Evolutionary conservation across 768 basidiomycete genomes (phyloP).

Genomic region (Pulveroboletus sp.): DNA sequence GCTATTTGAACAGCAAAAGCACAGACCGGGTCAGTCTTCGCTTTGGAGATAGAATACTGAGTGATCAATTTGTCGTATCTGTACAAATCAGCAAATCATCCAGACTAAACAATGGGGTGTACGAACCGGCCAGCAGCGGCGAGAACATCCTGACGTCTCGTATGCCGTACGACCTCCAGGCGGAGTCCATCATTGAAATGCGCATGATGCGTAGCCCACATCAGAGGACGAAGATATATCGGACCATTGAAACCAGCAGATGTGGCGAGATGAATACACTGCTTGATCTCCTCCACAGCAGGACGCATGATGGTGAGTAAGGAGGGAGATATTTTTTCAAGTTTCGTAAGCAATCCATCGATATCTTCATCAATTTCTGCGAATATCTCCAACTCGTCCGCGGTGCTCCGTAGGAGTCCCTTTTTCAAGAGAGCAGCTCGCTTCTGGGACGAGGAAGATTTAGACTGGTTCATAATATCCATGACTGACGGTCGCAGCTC

Average conservation of each 20-base stretch:
- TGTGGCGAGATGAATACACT: constrained; percentile 54
- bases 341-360: constrained; percentile 47
- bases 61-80: constrained; percentile 74
- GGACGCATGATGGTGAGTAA: constrained; percentile 47
- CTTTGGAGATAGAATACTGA: constrained; percentile 53
- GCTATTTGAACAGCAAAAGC: constrained; percentile 76
- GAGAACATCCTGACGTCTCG: constrained; percentile 64
- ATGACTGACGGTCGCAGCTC: constrained; percentile 52
- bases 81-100: not conserved
- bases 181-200: constrained; percentile 73
- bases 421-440: constrained; percentile 65
- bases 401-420: constrained; percentile 58
- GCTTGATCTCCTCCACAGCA: constrained; percentile 57
- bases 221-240: constrained; percentile 67
- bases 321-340: constrained; percentile 59
- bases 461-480: constrained; percentile 63
- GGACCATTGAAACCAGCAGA: constrained; percentile 60
- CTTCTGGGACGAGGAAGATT: constrained; percentile 65
- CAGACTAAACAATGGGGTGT: not conserved
- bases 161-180: constrained; percentile 67
- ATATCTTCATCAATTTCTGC: constrained; percentile 63
- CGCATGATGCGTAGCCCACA: constrained; percentile 60
- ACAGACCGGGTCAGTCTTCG: constrained; percentile 51
- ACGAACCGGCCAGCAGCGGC: constrained; percentile 78
- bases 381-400: constrained; percentile 73